Evolutionary conservation across 257 asterid genomes (phyloP), one percentile per base, ranked within the genome.

Genomic region (Leonotis leonurus): DNA sequence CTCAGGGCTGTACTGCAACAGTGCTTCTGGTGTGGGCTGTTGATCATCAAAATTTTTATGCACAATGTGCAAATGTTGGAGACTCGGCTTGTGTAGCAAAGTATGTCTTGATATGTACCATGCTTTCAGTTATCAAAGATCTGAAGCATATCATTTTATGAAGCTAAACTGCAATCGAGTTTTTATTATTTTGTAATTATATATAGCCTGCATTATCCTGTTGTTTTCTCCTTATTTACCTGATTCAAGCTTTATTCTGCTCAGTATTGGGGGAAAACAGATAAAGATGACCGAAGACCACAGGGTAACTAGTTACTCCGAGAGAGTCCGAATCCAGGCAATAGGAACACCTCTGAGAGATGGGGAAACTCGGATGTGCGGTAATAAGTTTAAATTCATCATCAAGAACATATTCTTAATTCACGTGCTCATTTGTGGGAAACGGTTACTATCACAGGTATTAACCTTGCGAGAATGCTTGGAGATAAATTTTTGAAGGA

Each of bases 1-100:
- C 75, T 78, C 94, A 93, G 99, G 99, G 99, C 51, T 93, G 96
- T 80, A 87, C 99, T 45, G 97, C 97, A 60, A 93, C 99, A 7
- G 82, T 84, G 78, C 91, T 93, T 67, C 90, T 93, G 78, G 82
- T 87, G 54, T 93, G 99, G 99, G 68, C 80, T 36, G 94, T 85
- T 55, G 78, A 71, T 51, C 79, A 76, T 59, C 83, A 74, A 45
- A 87, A 78, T 69, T 78, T 85, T 76, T 83, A 68, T 29, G 89
- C 62, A 12, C 99, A 93, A 77, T 93, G 97, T 83, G 99, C 95
- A 70, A 93, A 93, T 71, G 95, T 93, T 68, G 99, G 99, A 75
- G 99, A 93, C 76, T 93, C 99, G 0, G 94, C 97, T 71, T 93
- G 99, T 76, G 57, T 87, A 59, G 72, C 89, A 48, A 83, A 80